Evolutionary conservation across 2,329 filamentous ascomycete species (phyloP), one percentile per base, ranked within the genome.

Genomic region (Rhynchosporium agropyri): DNA sequence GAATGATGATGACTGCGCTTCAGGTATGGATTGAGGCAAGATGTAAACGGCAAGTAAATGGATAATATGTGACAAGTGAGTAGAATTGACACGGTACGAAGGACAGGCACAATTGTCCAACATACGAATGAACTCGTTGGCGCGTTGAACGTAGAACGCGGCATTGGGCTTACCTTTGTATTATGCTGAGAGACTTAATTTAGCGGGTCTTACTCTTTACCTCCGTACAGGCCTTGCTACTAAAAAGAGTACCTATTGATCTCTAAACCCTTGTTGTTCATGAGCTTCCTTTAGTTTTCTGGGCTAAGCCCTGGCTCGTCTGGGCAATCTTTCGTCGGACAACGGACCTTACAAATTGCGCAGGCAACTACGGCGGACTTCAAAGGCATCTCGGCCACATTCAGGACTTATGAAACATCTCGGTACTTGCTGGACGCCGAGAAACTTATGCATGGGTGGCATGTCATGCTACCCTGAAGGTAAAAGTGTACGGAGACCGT

Each of bases 371-470:
- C 54, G 54, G 54, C 54, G 54, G 54, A 31, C 54, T 13, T 12
- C 7, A 29, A 8, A 57, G 29, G 12, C 38, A 20, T 43, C 7
- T 33, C 54, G 54, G 54, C 28, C 48, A 57, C 13, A 36, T 36
- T 36, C 33, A 43, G 26, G 45, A 46, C 26, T 57, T 57, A 46
- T 46, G 54, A 20, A 57, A 56, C 20, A 38, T 26, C 7, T 46
- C 54, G 54, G 54, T 43, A 57, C 43, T 57, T 28, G 54, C 54
- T 36, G 9, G 40, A 46, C 28, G 40, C 54, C 54, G 54, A 57
- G 54, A 57, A 45, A 45, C 31, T 56, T 57, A 57, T 57, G 54
- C 54, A 57, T 57, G 54, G 54, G 40, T 20, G n/a, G 20, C 20
- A 20, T 20, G 20, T 20, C 20, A 20, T 20, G 20, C 20, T 20